Evolutionary conservation across 345 rosid genomes (phyloP).

Genomic region (Eucalyptus erythrocorys): DNA sequence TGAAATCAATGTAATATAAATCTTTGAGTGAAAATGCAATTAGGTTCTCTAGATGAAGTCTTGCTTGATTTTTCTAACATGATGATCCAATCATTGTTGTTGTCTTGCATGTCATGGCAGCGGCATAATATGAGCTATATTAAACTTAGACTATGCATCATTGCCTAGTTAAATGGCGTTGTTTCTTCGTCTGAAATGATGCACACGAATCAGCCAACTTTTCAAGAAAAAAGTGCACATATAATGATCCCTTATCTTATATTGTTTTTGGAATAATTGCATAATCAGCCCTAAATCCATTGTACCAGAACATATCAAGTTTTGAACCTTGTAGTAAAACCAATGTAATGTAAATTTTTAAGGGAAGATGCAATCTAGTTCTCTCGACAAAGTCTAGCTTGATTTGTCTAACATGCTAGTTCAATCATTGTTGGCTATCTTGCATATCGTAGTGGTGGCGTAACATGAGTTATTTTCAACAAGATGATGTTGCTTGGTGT

Average conservation of each 20-base stretch:
- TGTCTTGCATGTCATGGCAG: not conserved
- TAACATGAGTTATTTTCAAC: not conserved
- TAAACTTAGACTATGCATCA: not conserved
- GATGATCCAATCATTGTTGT: not conserved
- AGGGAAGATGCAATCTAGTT: not conserved
- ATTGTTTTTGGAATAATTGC: not conserved
- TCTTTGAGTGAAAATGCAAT: not conserved
- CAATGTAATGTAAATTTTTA: not conserved
- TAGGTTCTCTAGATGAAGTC: not conserved
- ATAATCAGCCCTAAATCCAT: not conserved
- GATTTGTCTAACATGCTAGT: not conserved
- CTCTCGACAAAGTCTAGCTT: not conserved
- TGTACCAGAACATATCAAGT: not conserved
- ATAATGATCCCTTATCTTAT: not conserved
- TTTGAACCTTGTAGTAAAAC: not conserved
- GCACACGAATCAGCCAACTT: no score
- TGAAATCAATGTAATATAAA: not conserved
- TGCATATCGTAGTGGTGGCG: fast-evolving
- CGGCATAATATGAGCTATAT: no score
- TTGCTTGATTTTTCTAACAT: not conserved
- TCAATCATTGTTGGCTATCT: not conserved
- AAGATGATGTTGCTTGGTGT: not conserved
- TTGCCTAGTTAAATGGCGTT: not conserved
- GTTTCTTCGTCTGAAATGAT: not conserved
- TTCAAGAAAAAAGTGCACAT: not conserved